Evolutionary conservation across 2,329 filamentous ascomycete genomes (phyloP).

Genomic region (Hymenoscyphus scutula): DNA sequence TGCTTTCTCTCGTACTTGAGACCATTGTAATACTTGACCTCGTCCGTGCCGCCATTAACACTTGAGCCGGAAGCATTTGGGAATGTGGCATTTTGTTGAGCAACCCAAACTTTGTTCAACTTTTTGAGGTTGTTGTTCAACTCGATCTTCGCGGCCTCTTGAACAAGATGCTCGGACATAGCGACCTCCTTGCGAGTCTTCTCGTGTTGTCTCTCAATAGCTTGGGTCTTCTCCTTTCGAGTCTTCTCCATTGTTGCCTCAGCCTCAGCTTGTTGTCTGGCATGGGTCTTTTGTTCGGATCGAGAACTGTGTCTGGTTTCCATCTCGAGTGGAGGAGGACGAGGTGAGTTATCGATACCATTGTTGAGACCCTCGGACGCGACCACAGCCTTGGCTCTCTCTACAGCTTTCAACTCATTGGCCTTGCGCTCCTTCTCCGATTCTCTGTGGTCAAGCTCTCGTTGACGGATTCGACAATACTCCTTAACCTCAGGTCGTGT

Average conservation of each 20-base stretch:
- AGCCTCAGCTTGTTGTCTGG: constrained; percentile 28
- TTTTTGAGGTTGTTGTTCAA: constrained; percentile 35
- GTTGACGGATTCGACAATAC: constrained; percentile 60
- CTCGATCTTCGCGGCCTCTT: constrained; percentile 29
- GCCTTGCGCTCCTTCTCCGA: constrained; percentile 43
- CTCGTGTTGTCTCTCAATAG: constrained; percentile 28
- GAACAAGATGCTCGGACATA: constrained; percentile 28
- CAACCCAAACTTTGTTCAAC: constrained; percentile 34
- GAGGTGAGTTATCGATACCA: constrained; percentile 18
- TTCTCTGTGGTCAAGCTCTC: constrained; percentile 55
- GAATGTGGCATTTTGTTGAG: constrained; percentile 28
- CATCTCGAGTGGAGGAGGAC: constrained; percentile 18
- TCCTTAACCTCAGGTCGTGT: constrained; percentile 59
- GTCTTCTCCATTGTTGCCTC: constrained; percentile 24
- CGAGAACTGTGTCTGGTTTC: constrained; percentile 33
- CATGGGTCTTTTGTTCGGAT: constrained; percentile 27
- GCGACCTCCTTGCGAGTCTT: constrained; percentile 33
- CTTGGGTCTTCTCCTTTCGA: constrained; percentile 30
- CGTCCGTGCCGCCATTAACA: constrained; percentile 44
- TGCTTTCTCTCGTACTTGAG: constrained; percentile 62
- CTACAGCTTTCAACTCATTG: constrained; percentile 42
- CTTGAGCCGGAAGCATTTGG: constrained; percentile 26
- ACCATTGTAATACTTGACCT: constrained; percentile 54
- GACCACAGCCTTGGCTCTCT: constrained; percentile 26
- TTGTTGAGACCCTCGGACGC: constrained; percentile 21